phyloP scores from a whole-genome alignment of 2,329 filamentous ascomycete species.

The Trichoderma citrinoviride region DNA sequence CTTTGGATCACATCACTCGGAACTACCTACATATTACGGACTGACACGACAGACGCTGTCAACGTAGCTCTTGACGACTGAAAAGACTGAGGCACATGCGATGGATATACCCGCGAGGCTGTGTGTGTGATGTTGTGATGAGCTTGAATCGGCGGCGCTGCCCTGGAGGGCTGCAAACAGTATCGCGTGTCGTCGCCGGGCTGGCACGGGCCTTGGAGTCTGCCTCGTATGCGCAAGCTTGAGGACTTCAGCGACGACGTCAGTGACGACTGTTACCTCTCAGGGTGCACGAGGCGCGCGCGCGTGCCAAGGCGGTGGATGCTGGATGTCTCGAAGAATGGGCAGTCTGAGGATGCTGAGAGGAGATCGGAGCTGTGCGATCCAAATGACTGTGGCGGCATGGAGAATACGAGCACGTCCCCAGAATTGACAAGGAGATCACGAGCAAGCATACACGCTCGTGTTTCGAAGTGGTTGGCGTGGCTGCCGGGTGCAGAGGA shows the following conservation, averaged over 20 bases:
- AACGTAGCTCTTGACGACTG: slow-evolving; percentile 37
- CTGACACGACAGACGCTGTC: slow-evolving; percentile 36
- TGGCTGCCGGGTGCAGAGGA: slow-evolving; percentile 29
- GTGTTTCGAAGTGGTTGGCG: slow-evolving; percentile 27
- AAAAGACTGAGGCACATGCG: slow-evolving; percentile 40
- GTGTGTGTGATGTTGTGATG: slow-evolving; percentile 38
- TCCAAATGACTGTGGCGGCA: slow-evolving; percentile 15
- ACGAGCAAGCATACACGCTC: slow-evolving; percentile 21
- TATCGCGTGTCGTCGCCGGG: neutral
- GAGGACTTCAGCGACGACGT: neutral
- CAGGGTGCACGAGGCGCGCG: slow-evolving; percentile 2
- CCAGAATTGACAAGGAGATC: slow-evolving; percentile 26
- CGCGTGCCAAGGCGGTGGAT: slow-evolving; percentile 35
- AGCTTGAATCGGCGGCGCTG: slow-evolving; percentile 33
- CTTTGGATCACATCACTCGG: slow-evolving; percentile 37
- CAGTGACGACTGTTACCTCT: slow-evolving; percentile 6
- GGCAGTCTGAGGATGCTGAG: slow-evolving; percentile 30
- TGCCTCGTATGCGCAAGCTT: neutral
- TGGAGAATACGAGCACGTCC: slow-evolving; percentile 24
- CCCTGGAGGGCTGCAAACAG: slow-evolving; percentile 17
- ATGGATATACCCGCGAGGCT: slow-evolving; percentile 44
- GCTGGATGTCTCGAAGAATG: slow-evolving; percentile 33
- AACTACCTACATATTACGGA: slow-evolving; percentile 35
- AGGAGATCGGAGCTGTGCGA: slow-evolving; percentile 22
- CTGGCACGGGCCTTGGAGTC: neutral